Conservation (phyloP, 2,329 filamentous ascomycete genomes). For the Ascochyta clinopodiicola region DNA sequence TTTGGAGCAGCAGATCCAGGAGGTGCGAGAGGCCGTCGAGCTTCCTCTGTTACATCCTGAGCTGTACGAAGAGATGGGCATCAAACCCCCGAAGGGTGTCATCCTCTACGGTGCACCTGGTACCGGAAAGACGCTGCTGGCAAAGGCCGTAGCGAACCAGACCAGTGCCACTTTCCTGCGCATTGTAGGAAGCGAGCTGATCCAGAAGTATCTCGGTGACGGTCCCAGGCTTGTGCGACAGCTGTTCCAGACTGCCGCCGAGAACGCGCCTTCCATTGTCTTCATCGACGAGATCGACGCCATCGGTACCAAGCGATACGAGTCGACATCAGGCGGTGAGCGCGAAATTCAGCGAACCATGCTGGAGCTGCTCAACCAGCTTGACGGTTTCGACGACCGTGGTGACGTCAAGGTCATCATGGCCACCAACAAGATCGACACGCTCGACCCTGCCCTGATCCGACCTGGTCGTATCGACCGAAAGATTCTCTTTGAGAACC, state of each 20-base stretch:
- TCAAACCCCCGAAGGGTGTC: constrained; percentile 99
- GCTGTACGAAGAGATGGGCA: constrained; percentile 99
- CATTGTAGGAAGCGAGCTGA: constrained; percentile 95
- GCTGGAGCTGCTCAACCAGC: constrained; percentile 96
- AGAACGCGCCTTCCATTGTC: constrained; percentile 95
- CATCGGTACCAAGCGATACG: constrained; percentile 98
- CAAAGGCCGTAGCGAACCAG: constrained; percentile 97
- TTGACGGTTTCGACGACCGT: constrained; percentile 97
- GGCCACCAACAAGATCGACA: constrained; percentile 99
- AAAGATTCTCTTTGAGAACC: constrained; percentile 85
- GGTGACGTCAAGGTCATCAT: constrained; percentile 99
- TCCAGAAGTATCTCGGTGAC: constrained; percentile 98
- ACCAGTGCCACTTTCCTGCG: constrained; percentile 98
- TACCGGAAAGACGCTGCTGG: constrained; percentile 94
- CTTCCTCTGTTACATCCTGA: constrained; percentile 93
- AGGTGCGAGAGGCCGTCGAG: constrained; percentile 96
- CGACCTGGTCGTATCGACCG: constrained; percentile 97
- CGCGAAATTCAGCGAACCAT: constrained; percentile 98
- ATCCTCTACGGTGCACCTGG: constrained; percentile 97
- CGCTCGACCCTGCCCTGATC: constrained; percentile 92
- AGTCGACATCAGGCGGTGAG: constrained; percentile 95
- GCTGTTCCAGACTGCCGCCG: constrained; percentile 93
- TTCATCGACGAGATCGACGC: constrained; percentile 99
- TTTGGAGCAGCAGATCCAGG: constrained; percentile 92
- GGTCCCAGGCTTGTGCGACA: constrained; percentile 93